Evolutionary conservation across 1,284 basidiomycete species (phyloP), one percentile per base, ranked within the genome.

Genomic region (Pseudozyma hubeiensis): DNA sequence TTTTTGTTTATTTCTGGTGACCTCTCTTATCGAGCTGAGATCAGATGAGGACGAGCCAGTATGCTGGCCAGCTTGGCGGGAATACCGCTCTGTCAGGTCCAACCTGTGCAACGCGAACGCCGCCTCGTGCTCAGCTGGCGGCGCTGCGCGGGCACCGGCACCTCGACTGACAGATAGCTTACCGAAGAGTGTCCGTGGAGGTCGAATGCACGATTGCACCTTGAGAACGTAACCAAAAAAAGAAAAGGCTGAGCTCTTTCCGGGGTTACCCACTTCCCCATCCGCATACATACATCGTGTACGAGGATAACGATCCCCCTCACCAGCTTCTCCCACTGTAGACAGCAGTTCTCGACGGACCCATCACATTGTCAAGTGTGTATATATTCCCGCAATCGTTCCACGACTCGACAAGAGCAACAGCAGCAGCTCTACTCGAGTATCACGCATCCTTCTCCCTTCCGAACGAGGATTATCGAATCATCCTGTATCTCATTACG

Each of bases 21-120:
- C 9, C 37, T 34, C 53, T 55, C 52, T 60, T 60, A 65, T 65
- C 56, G 57, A 66, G 57, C 48, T 34, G 13, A 48, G 53, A 65
- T 65, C 63, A 50, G 55, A 43, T 17, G 47, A 39, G 8, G 31
- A 43, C 49, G 37, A 14, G 52, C 49, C 29, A 30, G 48, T 46
- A 41, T 31, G 61, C 37, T 45, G 13, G 34, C 48, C 49, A 31
- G 19, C 46, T 44, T 43, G 52, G 24, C 40, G 41, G 40, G 49
- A 40, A 35, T 40, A 16, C 16, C 43, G 19, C 33, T 44, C 33
- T 44, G 53, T 59, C 55, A 51, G 59, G 50, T 41, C 62, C 50
- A 34, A 37, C 3, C 40, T 1, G 40, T 19, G n/a, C 43, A 8
- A 44, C 7, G 17, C 19, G 44, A 55, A 37, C 11, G 14, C 35